These are phyloP conservation scores for Primulina eburnea DNA, from an alignment of 257 asterid species.

Conservation along the genomic window DNA sequence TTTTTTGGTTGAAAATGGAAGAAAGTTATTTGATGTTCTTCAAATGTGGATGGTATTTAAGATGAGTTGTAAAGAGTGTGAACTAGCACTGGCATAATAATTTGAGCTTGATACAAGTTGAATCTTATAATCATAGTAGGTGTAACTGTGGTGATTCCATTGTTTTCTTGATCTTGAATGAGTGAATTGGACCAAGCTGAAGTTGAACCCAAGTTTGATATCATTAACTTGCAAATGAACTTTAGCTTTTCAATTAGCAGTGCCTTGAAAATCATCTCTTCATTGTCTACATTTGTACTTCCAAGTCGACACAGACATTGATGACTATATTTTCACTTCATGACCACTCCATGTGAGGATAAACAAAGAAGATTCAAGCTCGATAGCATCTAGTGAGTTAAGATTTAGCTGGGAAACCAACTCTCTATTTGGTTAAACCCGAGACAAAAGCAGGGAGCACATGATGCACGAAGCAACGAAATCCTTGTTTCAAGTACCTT, in stretches of 20 bases:
- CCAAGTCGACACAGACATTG: not conserved
- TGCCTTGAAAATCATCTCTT: not conserved
- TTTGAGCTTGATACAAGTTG: not conserved
- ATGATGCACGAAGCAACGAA: not conserved
- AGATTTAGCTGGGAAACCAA: not conserved
- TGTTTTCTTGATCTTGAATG: not conserved
- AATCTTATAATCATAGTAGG: not conserved
- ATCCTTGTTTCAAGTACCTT: not conserved
- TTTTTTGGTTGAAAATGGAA: conserved; percentile 9
- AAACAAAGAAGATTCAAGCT: not conserved
- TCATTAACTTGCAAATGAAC: not conserved
- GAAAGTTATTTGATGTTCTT: not conserved
- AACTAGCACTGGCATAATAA: not conserved
- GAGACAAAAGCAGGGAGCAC: not conserved
- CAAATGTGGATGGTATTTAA: not conserved
- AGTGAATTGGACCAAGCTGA: not conserved
- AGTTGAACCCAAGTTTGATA: not conserved
- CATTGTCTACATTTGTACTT: not conserved
- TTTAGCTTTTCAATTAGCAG: not conserved
- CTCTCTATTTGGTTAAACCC: not conserved
- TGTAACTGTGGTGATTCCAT: not conserved
- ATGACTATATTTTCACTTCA: not conserved
- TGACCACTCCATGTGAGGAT: not conserved
- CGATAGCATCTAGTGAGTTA: not conserved
- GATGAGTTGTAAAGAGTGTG: not conserved